Conservation (phyloP, 208 protist genomes). For the Leishmania major region DNA sequence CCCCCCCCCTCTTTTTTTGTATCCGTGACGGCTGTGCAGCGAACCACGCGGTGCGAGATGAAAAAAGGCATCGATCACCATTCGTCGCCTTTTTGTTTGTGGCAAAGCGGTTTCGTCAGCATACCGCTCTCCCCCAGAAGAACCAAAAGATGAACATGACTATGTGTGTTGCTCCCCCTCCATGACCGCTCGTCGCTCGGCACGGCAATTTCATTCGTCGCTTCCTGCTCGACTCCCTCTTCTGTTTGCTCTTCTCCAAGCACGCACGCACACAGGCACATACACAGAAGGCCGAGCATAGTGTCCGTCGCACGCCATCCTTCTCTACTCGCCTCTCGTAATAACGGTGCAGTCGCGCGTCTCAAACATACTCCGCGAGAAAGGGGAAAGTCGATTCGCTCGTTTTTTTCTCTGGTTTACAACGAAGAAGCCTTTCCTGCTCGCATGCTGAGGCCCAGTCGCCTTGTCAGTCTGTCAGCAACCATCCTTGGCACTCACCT, state of each 20-base stretch:
- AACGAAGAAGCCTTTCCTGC: not conserved
- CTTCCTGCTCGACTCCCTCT: not conserved
- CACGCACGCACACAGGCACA: not conserved
- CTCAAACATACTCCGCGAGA: not conserved
- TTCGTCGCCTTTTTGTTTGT: not conserved
- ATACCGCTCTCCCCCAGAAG: not conserved
- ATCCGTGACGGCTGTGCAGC: not conserved
- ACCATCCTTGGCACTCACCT: not conserved
- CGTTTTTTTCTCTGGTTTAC: not conserved
- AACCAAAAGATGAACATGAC: not conserved
- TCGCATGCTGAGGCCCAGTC: constrained; percentile 13
- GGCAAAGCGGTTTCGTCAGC: not conserved
- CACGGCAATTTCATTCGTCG: not conserved
- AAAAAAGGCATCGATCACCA: not conserved
- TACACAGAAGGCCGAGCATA: not conserved
- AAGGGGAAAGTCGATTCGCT: too few species aligned
- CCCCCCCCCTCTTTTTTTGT: too few species aligned
- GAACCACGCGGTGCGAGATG: not conserved
- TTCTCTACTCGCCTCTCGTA: not conserved
- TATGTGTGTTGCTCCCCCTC: not conserved
- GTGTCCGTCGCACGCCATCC: not conserved
- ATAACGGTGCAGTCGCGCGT: not conserved
- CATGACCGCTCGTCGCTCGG: not conserved
- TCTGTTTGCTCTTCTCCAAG: not conserved
- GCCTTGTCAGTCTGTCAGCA: not conserved